A percentile compares a stretch with the other conserved stretches of the same genome.
Conservation (phyloP, 176 grass and related monocot species). For the Poa annua region DNA sequence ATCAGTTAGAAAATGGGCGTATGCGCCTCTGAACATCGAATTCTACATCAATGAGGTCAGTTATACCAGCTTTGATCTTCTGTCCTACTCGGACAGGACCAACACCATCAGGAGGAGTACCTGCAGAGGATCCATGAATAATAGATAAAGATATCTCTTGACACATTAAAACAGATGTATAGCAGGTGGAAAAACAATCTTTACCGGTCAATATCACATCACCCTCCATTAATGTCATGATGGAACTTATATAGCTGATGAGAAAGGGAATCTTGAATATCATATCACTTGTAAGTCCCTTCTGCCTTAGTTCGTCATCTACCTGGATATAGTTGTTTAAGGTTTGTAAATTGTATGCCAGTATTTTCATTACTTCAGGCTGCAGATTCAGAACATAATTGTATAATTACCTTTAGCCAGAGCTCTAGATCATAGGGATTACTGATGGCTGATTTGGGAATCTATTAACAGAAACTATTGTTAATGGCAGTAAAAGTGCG, state of each 20-base stretch:
- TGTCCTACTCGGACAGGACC: slow-evolving; percentile 79
- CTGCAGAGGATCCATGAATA: slow-evolving; percentile 41
- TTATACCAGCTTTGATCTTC: slow-evolving; percentile 90
- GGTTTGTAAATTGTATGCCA: slow-evolving; percentile 21
- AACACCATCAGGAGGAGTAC: slow-evolving; percentile 72
- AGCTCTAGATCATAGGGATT: slow-evolving; percentile 87
- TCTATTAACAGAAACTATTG: slow-evolving; percentile 45
- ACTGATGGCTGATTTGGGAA: slow-evolving; percentile 71
- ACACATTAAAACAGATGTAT: background rate
- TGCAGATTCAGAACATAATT: slow-evolving; percentile 25
- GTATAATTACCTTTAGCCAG: slow-evolving; percentile 76
- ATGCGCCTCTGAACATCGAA: slow-evolving; percentile 82
- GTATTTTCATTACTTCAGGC: background rate
- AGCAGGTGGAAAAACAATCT: background rate
- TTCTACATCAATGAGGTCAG: slow-evolving; percentile 76
- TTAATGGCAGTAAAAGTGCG: slow-evolving; percentile 3
- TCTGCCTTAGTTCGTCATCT: slow-evolving; percentile 86
- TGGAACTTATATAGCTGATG: slow-evolving; percentile 89
- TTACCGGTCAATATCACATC: slow-evolving; percentile 95
- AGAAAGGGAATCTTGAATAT: slow-evolving; percentile 93
- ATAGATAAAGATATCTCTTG: background rate
- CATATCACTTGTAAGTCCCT: slow-evolving; percentile 88
- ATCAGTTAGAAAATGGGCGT: slow-evolving; percentile 42
- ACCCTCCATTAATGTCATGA: slow-evolving; percentile 89
- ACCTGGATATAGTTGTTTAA: slow-evolving; percentile 52